Evolutionary conservation across 129 eudicot species (phyloP).

Genomic region (Pulicaria dysenterica): DNA sequence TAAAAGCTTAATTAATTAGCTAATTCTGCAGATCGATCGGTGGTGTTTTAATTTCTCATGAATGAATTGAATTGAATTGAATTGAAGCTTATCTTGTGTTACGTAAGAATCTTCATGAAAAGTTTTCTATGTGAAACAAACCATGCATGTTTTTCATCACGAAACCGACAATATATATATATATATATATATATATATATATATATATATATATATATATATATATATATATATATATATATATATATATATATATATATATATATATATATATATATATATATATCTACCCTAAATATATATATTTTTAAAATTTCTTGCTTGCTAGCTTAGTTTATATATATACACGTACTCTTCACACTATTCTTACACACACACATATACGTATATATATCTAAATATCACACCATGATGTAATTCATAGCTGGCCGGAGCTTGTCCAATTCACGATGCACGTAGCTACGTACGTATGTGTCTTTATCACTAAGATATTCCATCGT

Average conservation of each 20-base stretch:
- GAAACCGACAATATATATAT: not conserved
- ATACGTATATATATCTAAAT: not conserved
- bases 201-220: not conserved
- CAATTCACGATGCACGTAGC: not conserved
- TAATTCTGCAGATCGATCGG: not conserved
- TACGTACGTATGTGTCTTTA: not conserved
- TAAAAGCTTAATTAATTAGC: not conserved
- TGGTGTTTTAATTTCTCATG: not conserved
- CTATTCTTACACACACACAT: no score
- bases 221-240: not conserved
- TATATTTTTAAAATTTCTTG: no score
- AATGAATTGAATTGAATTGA: no score
- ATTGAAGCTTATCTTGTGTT: not conserved
- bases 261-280: not conserved
- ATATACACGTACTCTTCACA: no score
- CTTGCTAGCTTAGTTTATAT: no score
- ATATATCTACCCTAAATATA: no score
- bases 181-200: no score
- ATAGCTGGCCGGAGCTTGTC: not conserved
- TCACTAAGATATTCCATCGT: not conserved
- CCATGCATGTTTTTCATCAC: constrained; percentile 1
- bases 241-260: not conserved
- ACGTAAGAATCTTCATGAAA: not conserved
- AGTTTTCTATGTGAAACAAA: constrained; percentile 12
- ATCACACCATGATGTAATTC: not conserved